These are phyloP conservation scores for Entomortierella chlamydospora DNA, from an alignment of 192 early-diverging fungal species.

Conservation along the genomic window DNA sequence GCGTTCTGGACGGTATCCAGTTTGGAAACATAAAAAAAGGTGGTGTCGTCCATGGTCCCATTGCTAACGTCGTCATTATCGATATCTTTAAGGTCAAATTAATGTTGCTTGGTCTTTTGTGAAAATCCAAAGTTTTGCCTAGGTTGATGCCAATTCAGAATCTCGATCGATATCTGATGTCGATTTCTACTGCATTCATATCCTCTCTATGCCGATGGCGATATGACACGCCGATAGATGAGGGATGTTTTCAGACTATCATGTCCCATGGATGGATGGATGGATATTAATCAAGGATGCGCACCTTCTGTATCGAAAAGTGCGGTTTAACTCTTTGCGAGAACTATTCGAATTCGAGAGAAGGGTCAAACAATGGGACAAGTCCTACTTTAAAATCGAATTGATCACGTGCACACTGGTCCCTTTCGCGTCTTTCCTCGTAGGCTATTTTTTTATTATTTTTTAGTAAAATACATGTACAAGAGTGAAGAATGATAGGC, in stretches of 20 bases:
- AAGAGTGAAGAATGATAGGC: not conserved
- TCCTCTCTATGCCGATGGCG: not conserved
- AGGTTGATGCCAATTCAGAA: not conserved
- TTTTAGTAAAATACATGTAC: constrained; percentile 1
- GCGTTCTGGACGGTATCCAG: too few species aligned
- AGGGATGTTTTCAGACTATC: not conserved
- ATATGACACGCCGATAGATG: not conserved
- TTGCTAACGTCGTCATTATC: not conserved
- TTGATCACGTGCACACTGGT: too few species aligned
- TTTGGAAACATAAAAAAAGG: too few species aligned
- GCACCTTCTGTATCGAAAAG: constrained; percentile 57
- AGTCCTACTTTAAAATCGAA: too few species aligned
- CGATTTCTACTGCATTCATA: too few species aligned
- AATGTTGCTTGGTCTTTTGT: too few species aligned
- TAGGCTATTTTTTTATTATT: too few species aligned
- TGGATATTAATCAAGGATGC: constrained; percentile 15
- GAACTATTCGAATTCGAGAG: constrained; percentile 55
- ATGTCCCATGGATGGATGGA: constrained; percentile 25
- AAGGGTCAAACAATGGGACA: constrained; percentile 10
- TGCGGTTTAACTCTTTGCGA: constrained; percentile 50
- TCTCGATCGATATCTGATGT: too few species aligned
- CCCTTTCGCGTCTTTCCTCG: too few species aligned
- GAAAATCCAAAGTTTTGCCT: too few species aligned
- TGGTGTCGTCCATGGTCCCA: not conserved
- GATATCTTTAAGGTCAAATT: too few species aligned